Conservation (phyloP, 768 basidiomycete species). For the Pulveroboletus frians region DNA sequence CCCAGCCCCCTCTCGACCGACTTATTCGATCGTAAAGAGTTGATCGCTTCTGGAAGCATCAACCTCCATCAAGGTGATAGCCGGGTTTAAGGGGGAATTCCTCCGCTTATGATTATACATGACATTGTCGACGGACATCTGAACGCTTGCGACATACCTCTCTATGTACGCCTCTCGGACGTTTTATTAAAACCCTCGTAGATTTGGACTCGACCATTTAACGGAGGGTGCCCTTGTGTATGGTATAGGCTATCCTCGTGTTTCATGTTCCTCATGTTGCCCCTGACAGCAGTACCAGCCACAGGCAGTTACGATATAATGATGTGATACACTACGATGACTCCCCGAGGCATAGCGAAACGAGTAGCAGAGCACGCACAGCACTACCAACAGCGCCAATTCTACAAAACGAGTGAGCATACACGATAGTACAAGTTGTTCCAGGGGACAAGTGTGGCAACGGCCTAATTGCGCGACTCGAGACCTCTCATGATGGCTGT, state of each 20-base stretch:
- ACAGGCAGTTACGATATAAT: slow-evolving; percentile 24
- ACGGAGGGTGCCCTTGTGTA: slow-evolving; percentile 18
- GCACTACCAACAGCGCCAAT: background rate
- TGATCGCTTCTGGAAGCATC: slow-evolving; percentile 8
- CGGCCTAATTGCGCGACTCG: slow-evolving; percentile 30
- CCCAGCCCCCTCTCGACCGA: slow-evolving; percentile 28
- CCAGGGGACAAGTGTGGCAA: background rate
- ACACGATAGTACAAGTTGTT: slow-evolving; percentile 12
- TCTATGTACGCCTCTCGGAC: slow-evolving; percentile 21
- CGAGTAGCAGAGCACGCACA: background rate
- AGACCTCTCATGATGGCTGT: slow-evolving; percentile 60
- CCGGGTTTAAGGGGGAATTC: background rate
- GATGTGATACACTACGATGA: slow-evolving; percentile 25
- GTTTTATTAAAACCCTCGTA: slow-evolving; percentile 16
- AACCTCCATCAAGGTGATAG: background rate
- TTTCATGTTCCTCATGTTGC: slow-evolving; percentile 3
- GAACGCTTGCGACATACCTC: slow-evolving; percentile 19
- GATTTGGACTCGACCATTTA: slow-evolving; percentile 25
- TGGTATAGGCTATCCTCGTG: slow-evolving; percentile 19
- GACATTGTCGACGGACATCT: slow-evolving; percentile 1
- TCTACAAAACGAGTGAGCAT: slow-evolving; percentile 19
- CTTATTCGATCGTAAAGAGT: slow-evolving; percentile 26
- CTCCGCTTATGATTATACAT: slow-evolving; percentile 2
- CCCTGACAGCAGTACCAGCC: slow-evolving; percentile 6
- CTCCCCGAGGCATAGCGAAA: background rate